Percentiles rank a stretch among this genome's conserved stretches.
Conservation (phyloP, 805 yeast genomes). For the Kodamaea nitidulidarum region DNA sequence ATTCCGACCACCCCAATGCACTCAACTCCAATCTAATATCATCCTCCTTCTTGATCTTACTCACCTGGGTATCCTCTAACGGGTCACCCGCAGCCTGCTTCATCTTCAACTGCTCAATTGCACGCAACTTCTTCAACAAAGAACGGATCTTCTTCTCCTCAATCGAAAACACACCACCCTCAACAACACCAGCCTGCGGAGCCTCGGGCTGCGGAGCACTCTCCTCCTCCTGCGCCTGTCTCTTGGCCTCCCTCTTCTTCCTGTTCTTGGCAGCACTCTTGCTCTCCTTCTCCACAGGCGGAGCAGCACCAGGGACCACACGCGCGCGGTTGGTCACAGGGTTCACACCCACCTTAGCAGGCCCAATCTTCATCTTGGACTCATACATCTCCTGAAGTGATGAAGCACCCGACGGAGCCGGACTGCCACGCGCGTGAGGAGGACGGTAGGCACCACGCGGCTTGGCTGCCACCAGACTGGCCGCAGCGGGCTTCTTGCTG, state of each 20-base stretch:
- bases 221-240: conserved; percentile 17
- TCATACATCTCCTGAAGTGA: conserved; percentile 55
- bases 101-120: conserved; percentile 86
- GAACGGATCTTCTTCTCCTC: conserved; percentile 94
- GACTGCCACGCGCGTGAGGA: conserved; percentile 75
- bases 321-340: conserved; percentile 29
- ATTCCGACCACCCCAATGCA: conserved; percentile 62
- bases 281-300: conserved; percentile 45
- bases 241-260: conserved; percentile 66
- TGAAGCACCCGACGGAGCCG: conserved; percentile 38
- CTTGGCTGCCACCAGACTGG: conserved; percentile 38
- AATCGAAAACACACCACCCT: conserved; percentile 62
- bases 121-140: conserved; percentile 86
- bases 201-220: conserved; percentile 9
- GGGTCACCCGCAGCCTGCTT: conserved; percentile 80
- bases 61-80: conserved; percentile 87
- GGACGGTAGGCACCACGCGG: conserved; percentile 93
- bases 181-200: conserved; percentile 36
- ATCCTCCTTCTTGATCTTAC: conserved; percentile 84
- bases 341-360: conserved; percentile 12
- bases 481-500: conserved; percentile 32
- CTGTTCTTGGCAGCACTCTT: conserved; percentile 63
- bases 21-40: conserved; percentile 72
- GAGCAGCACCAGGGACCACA: conserved; percentile 57
- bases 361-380: conserved; percentile 14